Conservation (phyloP, 192 early-diverging fungal species). For the Obelidium mucronatum region DNA sequence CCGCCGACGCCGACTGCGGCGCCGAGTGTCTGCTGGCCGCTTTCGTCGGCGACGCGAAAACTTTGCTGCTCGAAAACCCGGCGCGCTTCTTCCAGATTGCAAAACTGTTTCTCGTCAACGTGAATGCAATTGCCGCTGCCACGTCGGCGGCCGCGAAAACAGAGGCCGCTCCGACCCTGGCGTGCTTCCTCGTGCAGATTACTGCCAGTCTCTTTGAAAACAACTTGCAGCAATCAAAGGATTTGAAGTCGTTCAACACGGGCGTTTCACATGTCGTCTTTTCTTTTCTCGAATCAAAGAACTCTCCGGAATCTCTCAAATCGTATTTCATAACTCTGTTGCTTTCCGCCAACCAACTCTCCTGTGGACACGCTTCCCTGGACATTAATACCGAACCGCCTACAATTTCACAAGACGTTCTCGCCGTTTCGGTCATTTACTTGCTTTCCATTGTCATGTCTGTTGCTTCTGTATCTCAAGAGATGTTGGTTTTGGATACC, state of each 20-base stretch:
- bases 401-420: background rate
- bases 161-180: no score
- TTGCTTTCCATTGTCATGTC: background rate
- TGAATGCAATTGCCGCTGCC: background rate
- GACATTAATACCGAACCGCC: background rate
- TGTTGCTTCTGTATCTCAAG: background rate
- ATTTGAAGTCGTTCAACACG: background rate
- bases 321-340: no score
- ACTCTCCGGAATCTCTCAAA: no score
- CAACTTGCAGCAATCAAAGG: background rate
- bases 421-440: background rate
- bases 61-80: no score
- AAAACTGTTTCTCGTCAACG: background rate
- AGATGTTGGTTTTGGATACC: no score
- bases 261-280: background rate
- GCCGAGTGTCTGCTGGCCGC: no score
- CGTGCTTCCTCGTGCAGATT: no score
- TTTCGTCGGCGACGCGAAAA: no score
- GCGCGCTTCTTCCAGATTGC: background rate
- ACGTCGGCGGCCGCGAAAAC: no score
- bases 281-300: no score
- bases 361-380: background rate
- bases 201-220: no score
- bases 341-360: background rate
- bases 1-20: no score